Evolutionary conservation across 805 yeast species (phyloP), one percentile per base, ranked within the genome.

Genomic region (Candida caryicola): DNA sequence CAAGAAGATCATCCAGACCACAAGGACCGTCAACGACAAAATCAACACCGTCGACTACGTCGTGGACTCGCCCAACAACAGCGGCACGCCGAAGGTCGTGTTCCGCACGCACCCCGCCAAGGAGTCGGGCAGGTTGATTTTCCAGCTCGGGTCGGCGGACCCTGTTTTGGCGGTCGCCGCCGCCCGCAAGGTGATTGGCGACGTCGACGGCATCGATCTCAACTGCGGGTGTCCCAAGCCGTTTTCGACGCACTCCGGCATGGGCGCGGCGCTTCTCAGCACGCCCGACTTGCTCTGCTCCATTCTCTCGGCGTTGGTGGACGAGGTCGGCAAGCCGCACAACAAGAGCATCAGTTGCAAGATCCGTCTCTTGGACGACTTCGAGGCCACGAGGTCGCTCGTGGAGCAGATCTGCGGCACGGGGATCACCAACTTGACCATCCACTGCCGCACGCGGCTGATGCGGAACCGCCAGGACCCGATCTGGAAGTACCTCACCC

Each of bases 181-280:
- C 1, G 97, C 95, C 0, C 64, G 74, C 37, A 71, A 82, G 30
- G 85, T 93, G 3, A 87, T 90, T 6, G 55, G 70, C 1, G 98
- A 93, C 59, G 98, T 93, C 2, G 89, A 79, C 46, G 98, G 95
- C 6, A 84, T 93, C 4, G 99, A 93, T 57, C 73, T 93, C 41
- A 93, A 93, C 59, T 88, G 96, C 19, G 99, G 99, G 4, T 93
- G 99, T 63, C 99, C 99, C 3, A 93, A 91, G 58, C 97, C 89
- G 49, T 93, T 93, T 54, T 85, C 95, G 1, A 74, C 89, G 2
- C 99, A 93, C 60, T 73, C 95, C 0, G 99, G 99, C 1, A 93
- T 93, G 98, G 99, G 99, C 4, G 96, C 98, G 2, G 97, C 96
- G 1, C 67, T 93, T 32, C 67, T 93, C 39, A 68, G 73, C 23